phyloP scores from a whole-genome alignment of 2,329 filamentous ascomycete species.

The Alternaria arbusti region DNA sequence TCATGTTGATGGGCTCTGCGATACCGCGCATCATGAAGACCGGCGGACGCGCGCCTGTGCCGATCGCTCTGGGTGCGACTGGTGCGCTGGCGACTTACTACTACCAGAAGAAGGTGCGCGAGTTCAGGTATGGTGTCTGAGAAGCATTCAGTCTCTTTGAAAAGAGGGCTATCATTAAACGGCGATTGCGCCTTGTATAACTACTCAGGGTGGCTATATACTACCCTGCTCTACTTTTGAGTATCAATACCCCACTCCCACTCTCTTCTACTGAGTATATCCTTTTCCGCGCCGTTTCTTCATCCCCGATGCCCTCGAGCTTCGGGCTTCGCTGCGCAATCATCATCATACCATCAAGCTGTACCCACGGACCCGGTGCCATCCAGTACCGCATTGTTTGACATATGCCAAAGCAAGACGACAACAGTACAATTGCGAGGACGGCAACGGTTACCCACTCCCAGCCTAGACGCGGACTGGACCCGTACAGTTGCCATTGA shows the following conservation, averaged over 20 bases:
- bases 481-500: slow-evolving; percentile 15
- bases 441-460: slow-evolving; percentile 5
- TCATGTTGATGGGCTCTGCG: slow-evolving; percentile 31
- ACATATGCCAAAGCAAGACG: neutral
- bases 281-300: neutral
- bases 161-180: neutral
- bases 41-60: slow-evolving; percentile 34
- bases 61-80: slow-evolving; percentile 32
- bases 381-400: slow-evolving; percentile 3
- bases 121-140: slow-evolving; percentile 38
- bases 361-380: neutral
- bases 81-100: slow-evolving; percentile 35
- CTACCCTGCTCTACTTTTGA: neutral
- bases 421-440: neutral
- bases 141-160: neutral
- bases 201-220: neutral
- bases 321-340: slow-evolving; percentile 1
- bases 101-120: slow-evolving; percentile 40
- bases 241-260: neutral
- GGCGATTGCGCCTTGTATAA: neutral
- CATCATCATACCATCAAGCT: slow-evolving; percentile 7
- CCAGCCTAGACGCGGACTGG: slow-evolving; percentile 2
- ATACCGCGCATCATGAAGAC: slow-evolving; percentile 37
- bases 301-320: neutral
- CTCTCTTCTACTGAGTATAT: neutral